Evolutionary conservation across 306 rosid species (phyloP).

Genomic region (Rosa persica): DNA sequence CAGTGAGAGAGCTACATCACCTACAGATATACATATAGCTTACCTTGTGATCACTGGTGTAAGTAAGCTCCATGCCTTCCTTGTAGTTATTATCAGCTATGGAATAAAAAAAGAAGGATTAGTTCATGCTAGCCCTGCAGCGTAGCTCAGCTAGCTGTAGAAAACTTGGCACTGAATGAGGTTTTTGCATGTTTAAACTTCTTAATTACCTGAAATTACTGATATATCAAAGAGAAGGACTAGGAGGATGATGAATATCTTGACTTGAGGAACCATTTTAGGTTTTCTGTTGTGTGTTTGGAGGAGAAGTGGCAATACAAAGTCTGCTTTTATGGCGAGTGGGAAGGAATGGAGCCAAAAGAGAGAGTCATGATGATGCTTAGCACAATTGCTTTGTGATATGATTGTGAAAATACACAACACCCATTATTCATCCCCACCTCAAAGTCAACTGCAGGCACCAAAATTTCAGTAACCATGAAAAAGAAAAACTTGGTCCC

Average conservation of each 20-base stretch:
- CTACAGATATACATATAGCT: neutral
- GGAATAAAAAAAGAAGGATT: slow-evolving; percentile 2
- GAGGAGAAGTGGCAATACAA: slow-evolving; percentile 12
- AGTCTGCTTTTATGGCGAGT: slow-evolving; percentile 29
- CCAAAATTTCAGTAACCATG: slow-evolving; percentile 8
- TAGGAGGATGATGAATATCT: slow-evolving; percentile 28
- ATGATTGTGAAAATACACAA: slow-evolving; percentile 15
- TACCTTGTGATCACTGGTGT: slow-evolving; percentile 20
- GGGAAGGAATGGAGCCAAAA: slow-evolving; percentile 38
- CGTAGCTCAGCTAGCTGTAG: neutral
- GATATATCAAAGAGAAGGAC: slow-evolving; percentile 24
- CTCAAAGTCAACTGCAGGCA: slow-evolving; percentile 39
- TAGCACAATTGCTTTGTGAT: slow-evolving; percentile 29
- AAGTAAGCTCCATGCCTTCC: slow-evolving; percentile 1
- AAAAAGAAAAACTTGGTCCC: neutral
- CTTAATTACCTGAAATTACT: slow-evolving; percentile 29
- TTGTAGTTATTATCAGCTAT: slow-evolving; percentile 16
- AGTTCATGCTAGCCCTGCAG: neutral
- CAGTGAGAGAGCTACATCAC: neutral
- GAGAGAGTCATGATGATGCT: slow-evolving; percentile 33
- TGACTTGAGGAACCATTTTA: slow-evolving; percentile 34
- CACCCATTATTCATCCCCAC: slow-evolving; percentile 19
- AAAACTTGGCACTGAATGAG: neutral
- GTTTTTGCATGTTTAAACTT: neutral
- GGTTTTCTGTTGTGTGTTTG: slow-evolving; percentile 1